A percentile compares a stretch with the other conserved stretches of the same genome.
Evolutionary conservation across 108 stramenopile species (phyloP).

Genomic region (Pseudonitzschia pungens): DNA sequence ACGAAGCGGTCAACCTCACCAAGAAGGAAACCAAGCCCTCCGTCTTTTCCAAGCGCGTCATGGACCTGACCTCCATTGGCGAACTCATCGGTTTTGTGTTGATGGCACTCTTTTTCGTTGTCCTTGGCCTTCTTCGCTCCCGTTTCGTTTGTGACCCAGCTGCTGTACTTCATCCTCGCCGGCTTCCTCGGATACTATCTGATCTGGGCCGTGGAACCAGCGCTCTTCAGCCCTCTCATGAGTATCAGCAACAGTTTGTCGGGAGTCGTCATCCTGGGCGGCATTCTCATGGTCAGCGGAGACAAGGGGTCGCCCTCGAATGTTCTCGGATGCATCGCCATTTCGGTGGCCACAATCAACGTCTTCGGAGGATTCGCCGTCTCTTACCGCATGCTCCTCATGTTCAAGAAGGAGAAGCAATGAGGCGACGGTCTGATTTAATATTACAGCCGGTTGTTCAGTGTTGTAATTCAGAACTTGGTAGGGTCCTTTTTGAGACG

Average conservation of each 20-base stretch:
- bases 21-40: slow-evolving; percentile 30
- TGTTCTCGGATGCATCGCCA: slow-evolving; percentile 69
- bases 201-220: slow-evolving; percentile 80
- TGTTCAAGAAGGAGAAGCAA: slow-evolving; percentile 75
- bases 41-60: slow-evolving; percentile 47
- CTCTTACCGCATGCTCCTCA: slow-evolving; percentile 89
- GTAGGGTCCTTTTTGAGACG: too few species aligned
- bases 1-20: slow-evolving; percentile 3
- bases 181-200: slow-evolving; percentile 74
- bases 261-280: slow-evolving; percentile 87
- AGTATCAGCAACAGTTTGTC: slow-evolving; percentile 85
- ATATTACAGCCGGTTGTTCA: too few species aligned
- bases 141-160: slow-evolving; percentile 44
- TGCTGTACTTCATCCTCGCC: slow-evolving; percentile 69
- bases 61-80: slow-evolving; percentile 50
- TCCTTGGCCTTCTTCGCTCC: slow-evolving; percentile 51
- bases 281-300: slow-evolving; percentile 74
- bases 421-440: not conserved
- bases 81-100: slow-evolving; percentile 33
- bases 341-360: slow-evolving; percentile 68
- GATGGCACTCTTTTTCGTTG: slow-evolving; percentile 38
- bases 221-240: slow-evolving; percentile 89
- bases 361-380: slow-evolving; percentile 77
- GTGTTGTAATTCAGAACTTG: too few species aligned
- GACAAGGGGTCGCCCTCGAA: slow-evolving; percentile 52